Evolutionary conservation across 2,329 filamentous ascomycete species (phyloP).

Genomic region (Colletotrichum brevisporum): DNA sequence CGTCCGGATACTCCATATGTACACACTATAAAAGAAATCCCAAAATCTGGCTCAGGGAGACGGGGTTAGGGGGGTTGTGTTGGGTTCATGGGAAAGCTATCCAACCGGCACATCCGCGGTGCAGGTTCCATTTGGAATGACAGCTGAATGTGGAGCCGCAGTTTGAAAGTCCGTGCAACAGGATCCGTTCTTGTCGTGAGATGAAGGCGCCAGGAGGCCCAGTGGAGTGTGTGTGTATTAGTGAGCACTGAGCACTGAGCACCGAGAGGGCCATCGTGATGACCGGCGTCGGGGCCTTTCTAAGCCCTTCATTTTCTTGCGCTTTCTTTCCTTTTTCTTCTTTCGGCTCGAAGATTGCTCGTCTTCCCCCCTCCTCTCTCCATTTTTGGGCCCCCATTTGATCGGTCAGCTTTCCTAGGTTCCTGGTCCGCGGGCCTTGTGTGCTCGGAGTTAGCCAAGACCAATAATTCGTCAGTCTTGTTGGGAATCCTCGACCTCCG

Average conservation of each 20-base stretch:
- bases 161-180: conserved; percentile 24
- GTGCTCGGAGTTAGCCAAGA: conserved; percentile 2
- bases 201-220: conserved; percentile 2
- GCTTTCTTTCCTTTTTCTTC: no score
- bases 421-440: conserved; percentile 23
- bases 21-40: no score
- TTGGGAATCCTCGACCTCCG: background rate
- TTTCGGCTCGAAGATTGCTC: no score
- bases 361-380: conserved; percentile 2
- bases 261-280: background rate
- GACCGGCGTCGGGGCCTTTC: conserved; percentile 21
- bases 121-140: conserved; percentile 38
- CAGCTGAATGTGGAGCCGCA: conserved; percentile 21
- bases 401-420: conserved; percentile 3
- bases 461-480: conserved; percentile 14
- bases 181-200: conserved; percentile 19
- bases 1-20: no score
- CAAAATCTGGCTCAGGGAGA: background rate
- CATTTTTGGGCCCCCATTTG: conserved; percentile 18
- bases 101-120: conserved; percentile 41
- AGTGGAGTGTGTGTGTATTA: background rate
- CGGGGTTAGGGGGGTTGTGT: background rate
- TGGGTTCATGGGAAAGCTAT: conserved; percentile 1
- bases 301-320: background rate
- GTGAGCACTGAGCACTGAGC: no score